Evolutionary conservation across 169 alveolate genomes (phyloP).

Genomic region (Eimeria brunetti): DNA sequence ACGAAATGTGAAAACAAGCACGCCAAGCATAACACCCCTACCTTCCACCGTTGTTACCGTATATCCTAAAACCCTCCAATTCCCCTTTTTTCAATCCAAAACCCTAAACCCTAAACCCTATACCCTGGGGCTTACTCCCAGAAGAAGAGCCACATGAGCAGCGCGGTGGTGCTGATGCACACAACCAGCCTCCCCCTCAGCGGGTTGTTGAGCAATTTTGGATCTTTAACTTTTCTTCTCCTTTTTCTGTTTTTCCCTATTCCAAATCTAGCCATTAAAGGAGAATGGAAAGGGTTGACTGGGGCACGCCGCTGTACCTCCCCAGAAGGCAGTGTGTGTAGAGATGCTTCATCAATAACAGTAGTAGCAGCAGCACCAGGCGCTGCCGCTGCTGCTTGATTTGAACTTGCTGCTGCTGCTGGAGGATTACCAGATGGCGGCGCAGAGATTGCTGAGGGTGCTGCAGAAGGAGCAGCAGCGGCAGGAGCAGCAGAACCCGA

Average conservation of each 20-base stretch:
- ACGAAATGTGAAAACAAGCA: no score
- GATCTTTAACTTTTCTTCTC: slow-evolving; percentile 70
- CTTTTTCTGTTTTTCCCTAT: slow-evolving; percentile 25
- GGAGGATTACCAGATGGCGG: background rate
- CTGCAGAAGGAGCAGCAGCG: background rate
- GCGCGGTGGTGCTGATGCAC: slow-evolving; percentile 80
- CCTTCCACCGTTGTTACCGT: no score
- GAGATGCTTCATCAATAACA: slow-evolving; percentile 13
- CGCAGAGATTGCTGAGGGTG: background rate
- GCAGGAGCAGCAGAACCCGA: no score
- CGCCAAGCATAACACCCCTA: no score
- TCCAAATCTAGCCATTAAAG: background rate
- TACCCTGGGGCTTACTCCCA: slow-evolving; percentile 80
- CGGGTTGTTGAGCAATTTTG: slow-evolving; percentile 68
- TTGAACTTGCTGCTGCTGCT: background rate
- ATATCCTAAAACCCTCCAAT: no score
- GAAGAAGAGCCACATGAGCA: slow-evolving; percentile 74
- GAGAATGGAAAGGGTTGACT: slow-evolving; percentile 75
- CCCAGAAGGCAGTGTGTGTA: slow-evolving; percentile 57
- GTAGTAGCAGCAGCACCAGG: background rate
- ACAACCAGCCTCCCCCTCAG: slow-evolving; percentile 80
- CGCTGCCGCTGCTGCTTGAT: background rate
- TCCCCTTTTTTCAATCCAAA: no score
- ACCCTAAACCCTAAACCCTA: background rate
- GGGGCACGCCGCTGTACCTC: slow-evolving; percentile 78